phyloP scores from a whole-genome alignment of 768 basidiomycete species.

The Mycena filopes region DNA sequence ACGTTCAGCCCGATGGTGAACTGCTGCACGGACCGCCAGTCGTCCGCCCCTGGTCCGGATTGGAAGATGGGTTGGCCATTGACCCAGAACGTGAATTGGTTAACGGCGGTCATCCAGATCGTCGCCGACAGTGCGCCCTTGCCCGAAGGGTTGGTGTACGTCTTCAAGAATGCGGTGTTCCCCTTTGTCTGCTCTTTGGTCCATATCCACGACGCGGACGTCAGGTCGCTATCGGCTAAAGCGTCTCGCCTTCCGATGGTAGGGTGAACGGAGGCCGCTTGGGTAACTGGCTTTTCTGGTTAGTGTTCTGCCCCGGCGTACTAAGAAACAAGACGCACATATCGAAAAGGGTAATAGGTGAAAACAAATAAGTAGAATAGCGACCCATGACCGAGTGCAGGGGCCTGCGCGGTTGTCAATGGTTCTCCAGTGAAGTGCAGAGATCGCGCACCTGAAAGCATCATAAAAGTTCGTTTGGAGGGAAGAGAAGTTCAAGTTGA shows the following conservation, averaged over 20 bases:
- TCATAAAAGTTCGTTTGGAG: no score
- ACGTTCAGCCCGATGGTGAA: background rate
- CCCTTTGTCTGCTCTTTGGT: background rate
- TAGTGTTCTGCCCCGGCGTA: background rate
- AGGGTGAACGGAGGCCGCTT: background rate
- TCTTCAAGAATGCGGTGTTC: slow-evolving; percentile 15
- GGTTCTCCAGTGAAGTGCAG: no score
- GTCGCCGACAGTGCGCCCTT: slow-evolving; percentile 5
- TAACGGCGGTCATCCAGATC: slow-evolving; percentile 1
- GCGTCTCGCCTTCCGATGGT: slow-evolving; percentile 4
- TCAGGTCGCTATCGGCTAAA: slow-evolving; percentile 7
- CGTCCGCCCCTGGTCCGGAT: background rate
- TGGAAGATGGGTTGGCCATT: background rate
- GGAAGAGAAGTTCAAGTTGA: no score
- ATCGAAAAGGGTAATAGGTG: slow-evolving; percentile 7
- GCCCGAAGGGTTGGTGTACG: background rate
- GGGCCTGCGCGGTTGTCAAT: no score
- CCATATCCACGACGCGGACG: slow-evolving; percentile 20
- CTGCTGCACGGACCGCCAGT: background rate
- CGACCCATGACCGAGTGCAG: background rate
- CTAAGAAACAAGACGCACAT: background rate
- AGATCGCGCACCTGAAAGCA: no score
- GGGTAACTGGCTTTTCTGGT: slow-evolving; percentile 1
- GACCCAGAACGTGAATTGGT: background rate
- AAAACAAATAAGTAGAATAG: slow-evolving; percentile 9